phyloP scores from a whole-genome alignment of 1,284 basidiomycete species.

The Naganishia albida region DNA sequence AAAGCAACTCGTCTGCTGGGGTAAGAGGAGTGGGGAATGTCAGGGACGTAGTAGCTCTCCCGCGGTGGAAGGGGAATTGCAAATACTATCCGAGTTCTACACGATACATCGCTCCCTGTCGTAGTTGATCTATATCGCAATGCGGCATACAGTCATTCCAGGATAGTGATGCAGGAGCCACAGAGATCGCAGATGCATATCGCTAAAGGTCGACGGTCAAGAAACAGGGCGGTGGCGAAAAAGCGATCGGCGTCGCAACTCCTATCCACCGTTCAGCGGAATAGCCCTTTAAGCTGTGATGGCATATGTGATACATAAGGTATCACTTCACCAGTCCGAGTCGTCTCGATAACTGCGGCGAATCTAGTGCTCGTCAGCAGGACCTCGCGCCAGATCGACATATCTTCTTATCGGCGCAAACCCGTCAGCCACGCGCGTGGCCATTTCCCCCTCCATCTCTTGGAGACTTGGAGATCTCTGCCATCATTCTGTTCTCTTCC shows the following conservation, averaged over 20 bases:
- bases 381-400: too few species aligned
- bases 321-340: background rate
- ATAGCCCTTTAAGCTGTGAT: background rate
- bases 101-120: too few species aligned
- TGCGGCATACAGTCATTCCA: too few species aligned
- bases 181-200: too few species aligned
- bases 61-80: conserved; percentile 74
- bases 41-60: conserved; percentile 84
- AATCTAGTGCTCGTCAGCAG: background rate
- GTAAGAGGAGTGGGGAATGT: conserved; percentile 82
- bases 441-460: too few species aligned
- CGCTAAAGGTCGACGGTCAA: too few species aligned
- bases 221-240: too few species aligned
- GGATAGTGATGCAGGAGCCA: too few species aligned
- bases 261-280: background rate
- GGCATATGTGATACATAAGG: background rate
- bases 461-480: background rate
- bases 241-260: background rate
- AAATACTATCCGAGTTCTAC: conserved; percentile 46
- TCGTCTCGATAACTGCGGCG: background rate
- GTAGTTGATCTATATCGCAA: too few species aligned
- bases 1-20: conserved; percentile 81
- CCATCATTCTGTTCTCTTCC: background rate
- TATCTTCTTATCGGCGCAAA: too few species aligned
- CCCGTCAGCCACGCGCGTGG: too few species aligned